Evolutionary conservation across 2,329 filamentous ascomycete species (phyloP).

Genomic region (Seiridium unicorne): DNA sequence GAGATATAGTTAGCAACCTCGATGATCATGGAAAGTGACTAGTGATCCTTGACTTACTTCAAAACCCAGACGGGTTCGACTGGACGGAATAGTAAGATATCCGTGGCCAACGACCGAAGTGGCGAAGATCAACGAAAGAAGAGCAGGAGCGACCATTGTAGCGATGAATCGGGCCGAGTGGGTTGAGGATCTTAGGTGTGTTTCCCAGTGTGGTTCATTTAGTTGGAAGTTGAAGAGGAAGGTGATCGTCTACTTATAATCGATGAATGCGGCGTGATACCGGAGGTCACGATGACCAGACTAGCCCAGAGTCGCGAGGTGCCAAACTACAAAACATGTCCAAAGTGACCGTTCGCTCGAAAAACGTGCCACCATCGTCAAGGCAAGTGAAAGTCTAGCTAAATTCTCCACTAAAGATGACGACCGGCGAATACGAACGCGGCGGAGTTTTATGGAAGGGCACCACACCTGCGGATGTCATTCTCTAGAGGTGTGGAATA

Average conservation of each 20-base stretch:
- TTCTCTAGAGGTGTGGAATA: not conserved
- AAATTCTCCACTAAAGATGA: not conserved
- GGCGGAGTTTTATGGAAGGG: not conserved
- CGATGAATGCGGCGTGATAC: not conserved
- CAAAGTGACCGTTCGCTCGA: not conserved
- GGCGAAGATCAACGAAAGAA: constrained; percentile 9
- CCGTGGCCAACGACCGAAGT: constrained; percentile 37
- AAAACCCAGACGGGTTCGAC: constrained; percentile 41
- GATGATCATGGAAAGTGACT: not conserved
- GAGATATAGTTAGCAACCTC: not conserved
- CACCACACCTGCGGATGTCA: not conserved
- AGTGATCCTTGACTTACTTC: constrained; percentile 30
- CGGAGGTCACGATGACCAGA: not conserved
- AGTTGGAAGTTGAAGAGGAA: not conserved
- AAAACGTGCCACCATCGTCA: not conserved
- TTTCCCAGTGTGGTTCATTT: too few relatives aligned
- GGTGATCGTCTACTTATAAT: constrained; percentile 1
- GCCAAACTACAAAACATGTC: not conserved
- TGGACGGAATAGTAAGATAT: constrained; percentile 42
- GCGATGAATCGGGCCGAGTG: not conserved
- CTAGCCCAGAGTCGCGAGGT: not conserved
- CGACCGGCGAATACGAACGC: not conserved
- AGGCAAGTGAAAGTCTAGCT: not conserved
- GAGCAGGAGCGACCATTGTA: not conserved
- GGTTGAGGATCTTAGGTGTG: not conserved